These are phyloP conservation scores for Lithocarpus polystachyus DNA, from an alignment of 306 rosid species.

Conservation along the genomic window DNA sequence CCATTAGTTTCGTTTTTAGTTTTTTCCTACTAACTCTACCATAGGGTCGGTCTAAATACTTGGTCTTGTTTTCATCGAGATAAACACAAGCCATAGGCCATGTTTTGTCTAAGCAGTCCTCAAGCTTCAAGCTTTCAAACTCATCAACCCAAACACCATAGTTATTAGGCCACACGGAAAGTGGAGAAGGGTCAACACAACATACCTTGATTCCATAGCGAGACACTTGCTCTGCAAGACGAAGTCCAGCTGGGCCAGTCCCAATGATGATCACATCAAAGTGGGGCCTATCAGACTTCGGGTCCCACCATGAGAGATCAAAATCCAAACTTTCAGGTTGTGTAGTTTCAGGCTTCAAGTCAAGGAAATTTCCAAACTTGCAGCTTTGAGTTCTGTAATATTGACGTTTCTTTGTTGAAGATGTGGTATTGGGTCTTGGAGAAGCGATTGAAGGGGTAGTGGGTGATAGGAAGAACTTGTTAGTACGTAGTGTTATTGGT, in stretches of 20 bases:
- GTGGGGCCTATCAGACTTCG: conserved; percentile 27
- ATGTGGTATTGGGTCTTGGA: conserved; percentile 13
- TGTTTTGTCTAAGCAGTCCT: conserved; percentile 64
- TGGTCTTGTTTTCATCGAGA: conserved; percentile 45
- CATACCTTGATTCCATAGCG: conserved; percentile 70
- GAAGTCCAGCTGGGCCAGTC: conserved; percentile 76
- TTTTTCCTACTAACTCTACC: conserved; percentile 62
- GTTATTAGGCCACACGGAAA: conserved; percentile 81
- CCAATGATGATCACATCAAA: conserved; percentile 69
- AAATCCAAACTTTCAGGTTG: conserved; percentile 39
- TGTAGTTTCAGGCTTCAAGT: conserved; percentile 42
- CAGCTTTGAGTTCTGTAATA: conserved; percentile 24
- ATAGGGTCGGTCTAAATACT: conserved; percentile 64
- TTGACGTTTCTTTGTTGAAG: conserved; percentile 21
- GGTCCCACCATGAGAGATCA: conserved; percentile 56
- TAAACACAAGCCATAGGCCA: conserved; percentile 69
- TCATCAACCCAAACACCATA: conserved; percentile 90
- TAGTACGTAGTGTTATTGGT: conserved; percentile 5
- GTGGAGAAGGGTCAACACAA: conserved; percentile 77
- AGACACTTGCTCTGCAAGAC: conserved; percentile 71
- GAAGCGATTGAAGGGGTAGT: conserved; percentile 23
- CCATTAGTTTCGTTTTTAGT: conserved; percentile 46
- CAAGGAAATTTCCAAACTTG: conserved; percentile 58
- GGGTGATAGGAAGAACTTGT: conserved; percentile 23
- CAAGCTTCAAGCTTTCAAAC: conserved; percentile 55